These are phyloP conservation scores for Pseudonitzschia multistriata DNA, from an alignment of 108 stramenopile species.

Conservation along the genomic window DNA sequence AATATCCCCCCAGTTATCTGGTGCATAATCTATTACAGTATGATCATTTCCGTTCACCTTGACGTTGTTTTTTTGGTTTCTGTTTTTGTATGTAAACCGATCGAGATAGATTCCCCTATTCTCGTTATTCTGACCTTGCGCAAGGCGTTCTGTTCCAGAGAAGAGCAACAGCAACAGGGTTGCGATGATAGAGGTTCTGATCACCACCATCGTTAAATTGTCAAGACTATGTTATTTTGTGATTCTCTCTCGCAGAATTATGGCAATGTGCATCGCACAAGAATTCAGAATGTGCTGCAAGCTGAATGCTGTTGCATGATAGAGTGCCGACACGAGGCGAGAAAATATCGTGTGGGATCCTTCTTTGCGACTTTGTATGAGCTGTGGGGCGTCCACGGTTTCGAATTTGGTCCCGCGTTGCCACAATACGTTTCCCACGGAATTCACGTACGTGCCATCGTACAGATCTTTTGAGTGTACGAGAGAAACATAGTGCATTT, in stretches of 20 bases:
- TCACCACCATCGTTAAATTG: background rate
- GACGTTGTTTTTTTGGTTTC: background rate
- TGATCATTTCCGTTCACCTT: conserved; percentile 12
- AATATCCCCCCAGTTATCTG: conserved; percentile 23
- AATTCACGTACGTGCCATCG: background rate
- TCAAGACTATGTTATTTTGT: background rate
- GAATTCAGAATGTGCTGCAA: background rate
- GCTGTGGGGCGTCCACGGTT: background rate
- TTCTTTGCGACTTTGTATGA: too few species aligned
- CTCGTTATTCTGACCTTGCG: background rate
- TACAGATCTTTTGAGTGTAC: background rate
- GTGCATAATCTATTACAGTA: conserved; percentile 20
- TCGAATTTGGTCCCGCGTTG: background rate
- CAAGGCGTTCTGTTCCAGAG: background rate
- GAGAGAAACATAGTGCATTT: too few species aligned
- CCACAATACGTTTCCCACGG: background rate
- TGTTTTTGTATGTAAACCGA: conserved; percentile 10
- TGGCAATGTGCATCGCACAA: background rate
- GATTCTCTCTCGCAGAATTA: background rate
- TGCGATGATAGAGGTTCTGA: background rate
- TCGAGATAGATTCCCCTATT: conserved; percentile 8
- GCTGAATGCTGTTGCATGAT: too few species aligned
- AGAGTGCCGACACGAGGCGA: too few species aligned
- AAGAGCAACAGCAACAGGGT: background rate
- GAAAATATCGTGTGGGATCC: too few species aligned